Conservation (phyloP, 2,329 filamentous ascomycete genomes). For the Celoporthe dispersa region DNA sequence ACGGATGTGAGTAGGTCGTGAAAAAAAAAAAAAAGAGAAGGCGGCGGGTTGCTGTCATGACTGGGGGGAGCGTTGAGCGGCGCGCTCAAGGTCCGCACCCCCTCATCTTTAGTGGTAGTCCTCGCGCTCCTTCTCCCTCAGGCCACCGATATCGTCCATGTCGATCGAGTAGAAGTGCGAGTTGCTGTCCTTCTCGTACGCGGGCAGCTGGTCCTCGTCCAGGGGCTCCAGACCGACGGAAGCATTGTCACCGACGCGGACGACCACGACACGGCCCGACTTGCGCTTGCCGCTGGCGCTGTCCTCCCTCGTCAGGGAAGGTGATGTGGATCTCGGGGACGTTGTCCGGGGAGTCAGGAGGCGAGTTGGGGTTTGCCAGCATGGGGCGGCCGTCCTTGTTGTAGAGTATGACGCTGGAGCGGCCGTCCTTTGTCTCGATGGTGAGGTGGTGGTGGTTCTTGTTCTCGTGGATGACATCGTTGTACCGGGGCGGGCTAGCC, state of each 20-base stretch:
- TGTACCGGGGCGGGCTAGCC: conserved; percentile 70
- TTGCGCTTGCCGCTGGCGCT: conserved; percentile 81
- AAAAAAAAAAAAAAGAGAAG: conserved; percentile 9
- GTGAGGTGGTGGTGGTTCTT: conserved; percentile 60
- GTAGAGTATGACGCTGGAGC: conserved; percentile 75
- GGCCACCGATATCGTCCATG: conserved; percentile 88
- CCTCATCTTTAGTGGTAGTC: conserved; percentile 37
- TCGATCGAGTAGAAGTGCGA: conserved; percentile 91
- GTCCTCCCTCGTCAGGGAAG: conserved; percentile 86
- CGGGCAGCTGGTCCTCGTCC: conserved; percentile 78
- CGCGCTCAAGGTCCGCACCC: not conserved
- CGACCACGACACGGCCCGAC: conserved; percentile 87
- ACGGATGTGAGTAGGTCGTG: conserved; percentile 23
- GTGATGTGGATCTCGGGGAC: conserved; percentile 97
- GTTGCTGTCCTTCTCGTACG: conserved; percentile 82
- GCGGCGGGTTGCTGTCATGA: conserved; percentile 20
- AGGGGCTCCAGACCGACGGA: conserved; percentile 87
- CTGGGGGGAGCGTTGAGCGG: not conserved
- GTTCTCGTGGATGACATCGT: conserved; percentile 51
- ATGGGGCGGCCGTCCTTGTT: conserved; percentile 77
- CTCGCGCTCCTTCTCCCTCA: conserved; percentile 81
- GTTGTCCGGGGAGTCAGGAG: conserved; percentile 78
- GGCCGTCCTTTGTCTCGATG: conserved; percentile 61
- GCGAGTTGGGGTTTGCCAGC: conserved; percentile 74
- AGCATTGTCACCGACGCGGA: conserved; percentile 85